These are phyloP conservation scores for Stellera chamaejasme DNA, from an alignment of 345 rosid genomes.

Conservation along the genomic window DNA sequence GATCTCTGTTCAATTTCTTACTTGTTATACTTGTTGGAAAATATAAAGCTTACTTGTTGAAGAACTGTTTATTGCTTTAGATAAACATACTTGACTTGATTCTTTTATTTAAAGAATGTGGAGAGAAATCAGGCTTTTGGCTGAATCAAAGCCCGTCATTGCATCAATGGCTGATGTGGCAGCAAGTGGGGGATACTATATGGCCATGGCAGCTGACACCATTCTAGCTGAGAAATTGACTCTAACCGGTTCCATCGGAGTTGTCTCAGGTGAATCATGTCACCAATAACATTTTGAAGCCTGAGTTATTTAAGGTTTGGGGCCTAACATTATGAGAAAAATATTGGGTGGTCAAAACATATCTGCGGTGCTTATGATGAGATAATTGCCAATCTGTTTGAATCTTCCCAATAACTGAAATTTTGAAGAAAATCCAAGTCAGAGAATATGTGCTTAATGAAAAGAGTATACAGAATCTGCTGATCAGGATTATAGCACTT, in stretches of 20 bases:
- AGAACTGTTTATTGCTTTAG: background rate
- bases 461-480: no score
- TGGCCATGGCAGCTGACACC: slow-evolving; percentile 86
- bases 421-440: no score
- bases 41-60: no score
- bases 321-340: background rate
- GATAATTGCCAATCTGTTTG: no score
- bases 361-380: no score
- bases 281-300: background rate
- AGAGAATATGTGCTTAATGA: no score
- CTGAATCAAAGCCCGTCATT: slow-evolving; percentile 73
- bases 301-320: slow-evolving; percentile 1
- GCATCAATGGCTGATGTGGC: slow-evolving; percentile 96
- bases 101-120: slow-evolving; percentile 55
- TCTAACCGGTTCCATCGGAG: slow-evolving; percentile 88
- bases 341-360: background rate
- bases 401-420: no score
- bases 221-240: slow-evolving; percentile 79
- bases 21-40: no score
- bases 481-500: no score
- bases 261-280: slow-evolving; percentile 63
- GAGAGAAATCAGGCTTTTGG: slow-evolving; percentile 89
- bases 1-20: no score
- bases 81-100: background rate
- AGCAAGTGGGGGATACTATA: slow-evolving; percentile 97